phyloP scores from a whole-genome alignment of 2,329 filamentous ascomycete genomes.

The Raffaelea arxii region DNA sequence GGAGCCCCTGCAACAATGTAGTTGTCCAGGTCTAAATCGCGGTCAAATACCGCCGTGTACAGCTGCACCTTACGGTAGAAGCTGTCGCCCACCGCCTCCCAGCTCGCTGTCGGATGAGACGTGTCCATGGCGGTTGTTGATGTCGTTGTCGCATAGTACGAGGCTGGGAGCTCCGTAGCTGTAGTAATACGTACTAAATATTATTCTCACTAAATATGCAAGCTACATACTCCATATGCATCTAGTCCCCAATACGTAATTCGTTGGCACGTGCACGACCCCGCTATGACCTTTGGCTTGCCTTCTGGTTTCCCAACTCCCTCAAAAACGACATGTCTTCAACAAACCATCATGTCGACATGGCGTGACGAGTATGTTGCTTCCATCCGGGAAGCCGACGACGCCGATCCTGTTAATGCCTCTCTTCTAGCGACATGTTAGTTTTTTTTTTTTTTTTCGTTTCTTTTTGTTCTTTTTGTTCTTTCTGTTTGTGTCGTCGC shows the following conservation, averaged over 20 bases:
- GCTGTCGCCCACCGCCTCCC: constrained; percentile 85
- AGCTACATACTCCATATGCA: no score
- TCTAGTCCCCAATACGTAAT: background rate
- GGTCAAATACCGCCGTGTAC: constrained; percentile 88
- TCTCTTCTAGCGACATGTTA: constrained; percentile 72
- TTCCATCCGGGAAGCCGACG: constrained; percentile 62
- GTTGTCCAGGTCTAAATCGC: constrained; percentile 89
- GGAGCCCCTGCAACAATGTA: constrained; percentile 86
- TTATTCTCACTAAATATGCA: no score
- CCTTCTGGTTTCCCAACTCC: no score
- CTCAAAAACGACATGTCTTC: background rate
- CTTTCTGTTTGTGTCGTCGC: background rate
- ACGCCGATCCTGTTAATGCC: constrained; percentile 50
- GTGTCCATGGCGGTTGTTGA: no score
- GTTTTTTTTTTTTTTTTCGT: constrained; percentile 17
- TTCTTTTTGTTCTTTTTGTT: background rate
- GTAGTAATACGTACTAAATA: no score
- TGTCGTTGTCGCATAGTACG: no score
- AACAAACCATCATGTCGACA: constrained; percentile 50
- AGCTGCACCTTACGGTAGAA: constrained; percentile 94
- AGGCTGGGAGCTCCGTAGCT: no score
- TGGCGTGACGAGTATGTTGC: constrained; percentile 77
- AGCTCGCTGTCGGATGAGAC: constrained; percentile 68
- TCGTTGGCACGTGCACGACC: no score
- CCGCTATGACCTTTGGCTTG: no score